Conservation (phyloP, 73 alveolate genomes). For the Halteria grandinella region DNA sequence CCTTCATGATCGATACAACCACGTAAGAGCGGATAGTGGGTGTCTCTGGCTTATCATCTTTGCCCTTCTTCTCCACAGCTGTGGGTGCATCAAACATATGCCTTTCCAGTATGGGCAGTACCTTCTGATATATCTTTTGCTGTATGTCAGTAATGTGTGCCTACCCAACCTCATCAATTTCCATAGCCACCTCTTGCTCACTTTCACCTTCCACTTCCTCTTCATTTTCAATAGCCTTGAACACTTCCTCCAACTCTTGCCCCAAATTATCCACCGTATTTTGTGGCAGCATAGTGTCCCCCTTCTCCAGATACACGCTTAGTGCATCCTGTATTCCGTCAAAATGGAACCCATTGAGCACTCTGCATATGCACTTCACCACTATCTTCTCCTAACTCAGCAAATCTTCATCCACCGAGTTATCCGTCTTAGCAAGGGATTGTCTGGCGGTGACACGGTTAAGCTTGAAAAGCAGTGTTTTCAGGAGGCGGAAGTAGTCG, state of each 20-base stretch:
- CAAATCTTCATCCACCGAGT: neutral
- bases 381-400: conserved; percentile 33
- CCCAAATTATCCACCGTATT: too few species aligned
- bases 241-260: conserved; percentile 21
- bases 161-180: conserved; percentile 1
- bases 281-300: too few species aligned
- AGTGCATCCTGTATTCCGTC: conserved; percentile 49
- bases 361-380: conserved; percentile 51
- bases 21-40: conserved; percentile 40
- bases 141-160: neutral
- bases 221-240: neutral
- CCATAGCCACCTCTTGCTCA: neutral
- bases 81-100: too few species aligned
- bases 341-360: conserved; percentile 47
- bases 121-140: conserved; percentile 3
- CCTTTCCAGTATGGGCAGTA: conserved; percentile 40
- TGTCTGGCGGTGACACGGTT: too few species aligned
- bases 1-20: conserved; percentile 37
- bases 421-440: neutral
- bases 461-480: conserved; percentile 12
- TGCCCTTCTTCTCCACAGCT: conserved; percentile 1
- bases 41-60: conserved; percentile 20
- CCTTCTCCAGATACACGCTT: neutral
- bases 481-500: conserved; percentile 29
- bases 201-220: neutral